Evolutionary conservation across 768 basidiomycete species (phyloP), one percentile per base, ranked within the genome.

Genomic region (Mycena rosella): DNA sequence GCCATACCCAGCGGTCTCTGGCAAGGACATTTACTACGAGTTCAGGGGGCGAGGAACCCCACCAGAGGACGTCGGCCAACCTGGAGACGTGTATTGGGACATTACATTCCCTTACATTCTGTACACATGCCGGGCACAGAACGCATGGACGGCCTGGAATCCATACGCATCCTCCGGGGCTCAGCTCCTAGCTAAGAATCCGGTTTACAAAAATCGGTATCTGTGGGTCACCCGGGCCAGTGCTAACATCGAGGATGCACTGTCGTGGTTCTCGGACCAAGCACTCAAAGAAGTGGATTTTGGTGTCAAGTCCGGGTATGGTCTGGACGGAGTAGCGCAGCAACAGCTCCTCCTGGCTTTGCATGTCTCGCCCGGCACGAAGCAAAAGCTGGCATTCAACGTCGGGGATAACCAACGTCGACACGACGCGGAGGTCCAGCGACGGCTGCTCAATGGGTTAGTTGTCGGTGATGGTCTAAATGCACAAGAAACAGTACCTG

Each of bases 21-120:
- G 27, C 20, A 34, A 20, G 22, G 51, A 52, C 20, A 20, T 52
- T 32, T 65, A 57, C 42, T 65, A 48, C 53, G 67, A 68, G 44
- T 56, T 68, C 24, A 45, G 52, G 48, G 67, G 67, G 10, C 38
- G 45, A 36, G 67, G 67, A 17, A 53, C 38, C 3, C 67, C 67
- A 17, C 54, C 42, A 4, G 42, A 36, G 2, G 67, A 68, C 38
- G 38, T 68, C 29, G 67, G 67, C 3, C 29, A 34, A 18, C 62
- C 54, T 27, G 67, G 67, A 18, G 67, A 68, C 34, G 34, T 68
- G 11, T 68, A 68, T 27, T 18, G 64, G 34, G 67, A 68, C 22
- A 30, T 63, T 4, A 69, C 68, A 42, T 57, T 26, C 36, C 59
- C 59, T 5, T 38, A 44, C 32, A 29, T 61, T 22, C 13, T 61